Percentiles rank a stretch among this genome's conserved stretches.
These are phyloP conservation scores for Zea mays DNA, from an alignment of 176 grass and related monocot species.

Conservation along the genomic window DNA sequence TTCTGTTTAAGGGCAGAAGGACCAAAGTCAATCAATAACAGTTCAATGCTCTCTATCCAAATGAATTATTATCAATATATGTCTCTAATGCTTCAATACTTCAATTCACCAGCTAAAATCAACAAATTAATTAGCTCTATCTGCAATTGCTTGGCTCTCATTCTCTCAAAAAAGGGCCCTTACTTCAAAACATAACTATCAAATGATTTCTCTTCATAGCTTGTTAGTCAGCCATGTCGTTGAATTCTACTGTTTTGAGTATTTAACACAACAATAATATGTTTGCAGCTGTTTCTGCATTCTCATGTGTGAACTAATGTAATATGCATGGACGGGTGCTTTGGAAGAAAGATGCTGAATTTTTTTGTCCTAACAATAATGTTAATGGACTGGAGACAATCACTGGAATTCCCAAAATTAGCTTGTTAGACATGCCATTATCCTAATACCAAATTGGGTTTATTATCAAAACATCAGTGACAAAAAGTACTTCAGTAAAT, in stretches of 20 bases:
- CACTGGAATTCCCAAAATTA: background rate
- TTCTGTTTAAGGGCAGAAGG: slow-evolving; percentile 67
- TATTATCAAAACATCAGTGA: background rate
- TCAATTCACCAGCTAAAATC: slow-evolving; percentile 3
- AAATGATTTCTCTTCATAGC: background rate
- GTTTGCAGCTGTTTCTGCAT: background rate
- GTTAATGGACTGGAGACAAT: background rate
- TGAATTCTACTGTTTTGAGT: background rate
- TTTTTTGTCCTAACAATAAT: background rate
- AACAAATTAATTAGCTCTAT: slow-evolving; percentile 11
- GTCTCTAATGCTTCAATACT: slow-evolving; percentile 25
- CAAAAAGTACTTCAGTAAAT: slow-evolving; percentile 16
- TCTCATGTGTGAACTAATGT: background rate
- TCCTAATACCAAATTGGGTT: slow-evolving; percentile 14
- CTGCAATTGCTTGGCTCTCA: slow-evolving; percentile 4
- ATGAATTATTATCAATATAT: slow-evolving; percentile 38
- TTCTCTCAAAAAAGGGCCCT: background rate
- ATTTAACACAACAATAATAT: background rate
- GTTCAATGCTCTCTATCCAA: slow-evolving; percentile 36
- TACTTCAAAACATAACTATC: slow-evolving; percentile 1
- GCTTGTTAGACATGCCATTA: background rate
- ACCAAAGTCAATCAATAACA: slow-evolving; percentile 47
- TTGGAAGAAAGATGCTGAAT: background rate
- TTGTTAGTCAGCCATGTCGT: background rate
- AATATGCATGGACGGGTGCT: background rate